These are phyloP conservation scores for Phytophthora citricola DNA, from an alignment of 352 stramenopile species.

Conservation along the genomic window DNA sequence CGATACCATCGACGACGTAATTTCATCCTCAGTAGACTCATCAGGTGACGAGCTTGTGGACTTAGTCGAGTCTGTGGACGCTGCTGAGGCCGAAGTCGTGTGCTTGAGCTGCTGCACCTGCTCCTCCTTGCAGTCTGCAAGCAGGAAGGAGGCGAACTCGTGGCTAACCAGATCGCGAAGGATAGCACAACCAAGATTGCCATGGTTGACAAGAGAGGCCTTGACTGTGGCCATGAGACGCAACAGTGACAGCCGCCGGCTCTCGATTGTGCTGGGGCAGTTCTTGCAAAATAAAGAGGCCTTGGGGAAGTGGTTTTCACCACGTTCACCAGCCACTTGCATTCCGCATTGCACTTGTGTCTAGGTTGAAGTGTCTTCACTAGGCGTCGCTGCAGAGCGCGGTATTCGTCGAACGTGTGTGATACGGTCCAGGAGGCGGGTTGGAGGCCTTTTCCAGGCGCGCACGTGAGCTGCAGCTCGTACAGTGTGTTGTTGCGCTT, in stretches of 20 bases:
- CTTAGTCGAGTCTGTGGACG: conserved; percentile 18
- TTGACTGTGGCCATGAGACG: conserved; percentile 35
- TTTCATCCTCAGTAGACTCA: conserved; percentile 14
- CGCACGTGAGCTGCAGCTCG: conserved; percentile 38
- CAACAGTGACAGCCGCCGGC: conserved; percentile 31
- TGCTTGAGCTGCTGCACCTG: conserved; percentile 22
- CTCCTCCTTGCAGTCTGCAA: conserved; percentile 32
- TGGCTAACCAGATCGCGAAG: conserved; percentile 34
- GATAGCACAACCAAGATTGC: conserved; percentile 35
- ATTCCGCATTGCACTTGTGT: conserved; percentile 68
- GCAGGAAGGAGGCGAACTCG: conserved; percentile 37
- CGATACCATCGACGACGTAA: conserved; percentile 31
- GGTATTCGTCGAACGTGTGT: conserved; percentile 52
- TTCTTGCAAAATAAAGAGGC: conserved; percentile 43
- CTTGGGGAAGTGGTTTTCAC: conserved; percentile 63
- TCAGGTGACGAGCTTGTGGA: conserved; percentile 12
- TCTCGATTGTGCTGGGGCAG: conserved; percentile 37
- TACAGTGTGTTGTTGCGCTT: conserved; percentile 43
- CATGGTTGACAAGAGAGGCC: conserved; percentile 38
- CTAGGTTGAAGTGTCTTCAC: conserved; percentile 49
- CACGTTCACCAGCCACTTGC: conserved; percentile 59
- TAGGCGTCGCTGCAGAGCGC: conserved; percentile 48
- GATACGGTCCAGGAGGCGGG: conserved; percentile 34
- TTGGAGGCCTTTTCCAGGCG: conserved; percentile 4
- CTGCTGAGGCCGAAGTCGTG: conserved; percentile 10